phyloP scores from a whole-genome alignment of 192 early-diverging fungal genomes.

The Dissophora globulifera region DNA sequence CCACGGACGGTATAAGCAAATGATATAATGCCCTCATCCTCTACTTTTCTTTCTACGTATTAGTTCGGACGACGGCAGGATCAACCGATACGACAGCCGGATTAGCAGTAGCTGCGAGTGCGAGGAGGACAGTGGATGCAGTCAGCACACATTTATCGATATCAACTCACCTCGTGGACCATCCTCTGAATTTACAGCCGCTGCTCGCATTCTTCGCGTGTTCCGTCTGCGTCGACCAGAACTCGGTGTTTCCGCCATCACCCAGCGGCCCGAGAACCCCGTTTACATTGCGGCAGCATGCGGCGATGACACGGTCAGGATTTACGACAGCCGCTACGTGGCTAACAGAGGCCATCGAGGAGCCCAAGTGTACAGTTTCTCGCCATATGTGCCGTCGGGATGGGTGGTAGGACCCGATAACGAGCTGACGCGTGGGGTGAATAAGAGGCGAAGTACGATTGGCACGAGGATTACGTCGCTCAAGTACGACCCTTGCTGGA shows the following conservation, averaged over 20 bases:
- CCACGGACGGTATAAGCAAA: neutral
- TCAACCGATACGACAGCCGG: slow-evolving; percentile 58
- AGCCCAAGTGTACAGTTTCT: slow-evolving; percentile 53
- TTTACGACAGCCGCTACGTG: slow-evolving; percentile 56
- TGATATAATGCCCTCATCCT: neutral
- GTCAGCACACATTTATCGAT: slow-evolving; percentile 53
- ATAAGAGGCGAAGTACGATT: neutral
- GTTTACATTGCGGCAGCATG: slow-evolving; percentile 61
- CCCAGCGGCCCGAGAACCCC: slow-evolving; percentile 55
- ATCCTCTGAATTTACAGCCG: neutral
- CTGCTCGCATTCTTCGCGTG: slow-evolving; percentile 4
- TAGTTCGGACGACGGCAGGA: slow-evolving; percentile 57
- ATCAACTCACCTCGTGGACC: slow-evolving; percentile 23
- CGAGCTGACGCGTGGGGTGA: slow-evolving; percentile 8
- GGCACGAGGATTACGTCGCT: slow-evolving; percentile 52
- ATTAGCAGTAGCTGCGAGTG: slow-evolving; percentile 53
- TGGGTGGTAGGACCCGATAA: slow-evolving; percentile 2
- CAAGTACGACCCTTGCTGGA: slow-evolving; percentile 53
- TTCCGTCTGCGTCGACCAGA: slow-evolving; percentile 7
- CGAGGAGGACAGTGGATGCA: slow-evolving; percentile 15
- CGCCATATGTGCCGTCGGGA: slow-evolving; percentile 32
- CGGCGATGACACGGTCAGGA: slow-evolving; percentile 58
- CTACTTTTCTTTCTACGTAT: neutral
- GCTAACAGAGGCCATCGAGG: slow-evolving; percentile 18
- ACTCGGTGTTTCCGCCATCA: slow-evolving; percentile 57